Evolutionary conservation across 2,329 filamentous ascomycete species (phyloP), one percentile per base, ranked within the genome.

Genomic region (Fusarium nematophilum): DNA sequence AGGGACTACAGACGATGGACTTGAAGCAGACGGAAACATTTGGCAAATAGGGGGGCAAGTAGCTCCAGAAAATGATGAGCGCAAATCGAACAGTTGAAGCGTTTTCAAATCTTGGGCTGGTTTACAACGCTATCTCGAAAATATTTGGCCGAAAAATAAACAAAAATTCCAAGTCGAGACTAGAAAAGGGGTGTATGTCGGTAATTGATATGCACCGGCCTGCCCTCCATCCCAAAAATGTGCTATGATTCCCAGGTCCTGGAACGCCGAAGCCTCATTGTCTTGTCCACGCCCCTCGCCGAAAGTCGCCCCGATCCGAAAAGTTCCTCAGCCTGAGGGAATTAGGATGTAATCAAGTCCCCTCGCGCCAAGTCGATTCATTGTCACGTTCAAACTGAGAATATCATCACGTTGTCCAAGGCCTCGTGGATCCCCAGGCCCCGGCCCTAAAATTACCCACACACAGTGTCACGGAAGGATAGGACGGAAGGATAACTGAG

Each of bases 81-180:
- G 17, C 21, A 43, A 42, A 45, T 25, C 6, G 44, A 62, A 30
- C 44, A 56, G 14, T 58, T 44, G 46, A 53, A 53, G 58, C 38
- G 42, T 57, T 67, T 59, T 53, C 26, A 44, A 47, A 57, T 43
- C 52, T 49, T 50, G n/a, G 57, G 51, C 36, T 70, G 45, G 49
- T 65, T 68, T 65, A 59, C 57, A 56, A 62, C 59, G 64, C 68
- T 72, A 70, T 57, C 55, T 55, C 47, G 57, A 44, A 63, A 68
- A 65, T n/a, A n/a, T n/a, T n/a, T n/a, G 51, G 59, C 52, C 69
- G 56, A 59, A 56, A 47, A 57, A 63, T 57, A 61, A 61, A 42
- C 29, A 61, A 49, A 21, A 59, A 59, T 50, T 62, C 56, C 50
- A 48, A 53, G 39, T 49, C 57, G 54, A 51, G 47, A 50, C 38